phyloP scores from a whole-genome alignment of 2,329 filamentous ascomycete species.

The Colletotrichum spinosum region DNA sequence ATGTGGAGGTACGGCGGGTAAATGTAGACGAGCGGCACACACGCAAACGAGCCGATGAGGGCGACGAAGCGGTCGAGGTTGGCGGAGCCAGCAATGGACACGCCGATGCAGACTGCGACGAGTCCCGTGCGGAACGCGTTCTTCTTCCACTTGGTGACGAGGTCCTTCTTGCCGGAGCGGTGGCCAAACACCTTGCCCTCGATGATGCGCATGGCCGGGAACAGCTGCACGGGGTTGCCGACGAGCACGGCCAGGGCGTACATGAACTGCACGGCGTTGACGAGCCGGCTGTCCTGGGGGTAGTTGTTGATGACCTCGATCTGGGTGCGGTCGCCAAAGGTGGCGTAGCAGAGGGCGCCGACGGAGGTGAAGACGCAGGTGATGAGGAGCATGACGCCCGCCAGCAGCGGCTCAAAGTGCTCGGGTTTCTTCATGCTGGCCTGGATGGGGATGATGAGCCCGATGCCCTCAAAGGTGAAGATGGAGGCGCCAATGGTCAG shows the following conservation, averaged over 20 bases:
- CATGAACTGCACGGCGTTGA: constrained; percentile 80
- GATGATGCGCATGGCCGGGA: constrained; percentile 78
- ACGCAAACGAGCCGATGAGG: constrained; percentile 96
- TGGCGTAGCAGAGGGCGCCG: constrained; percentile 79
- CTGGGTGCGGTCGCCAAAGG: constrained; percentile 75
- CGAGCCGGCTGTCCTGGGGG: constrained; percentile 76
- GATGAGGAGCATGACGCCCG: constrained; percentile 77
- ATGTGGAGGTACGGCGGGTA: constrained; percentile 80
- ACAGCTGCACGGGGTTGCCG: constrained; percentile 80
- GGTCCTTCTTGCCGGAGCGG: constrained; percentile 73
- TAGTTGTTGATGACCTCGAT: constrained; percentile 84
- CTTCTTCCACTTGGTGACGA: constrained; percentile 80
- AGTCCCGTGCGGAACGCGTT: constrained; percentile 71
- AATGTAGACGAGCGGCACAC: constrained; percentile 93
- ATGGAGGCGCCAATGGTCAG: constrained; percentile 80
- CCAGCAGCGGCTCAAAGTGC: constrained; percentile 74
- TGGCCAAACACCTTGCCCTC: constrained; percentile 76
- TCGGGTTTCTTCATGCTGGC: constrained; percentile 87
- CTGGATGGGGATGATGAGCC: constrained; percentile 97
- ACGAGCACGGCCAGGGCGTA: constrained; percentile 81
- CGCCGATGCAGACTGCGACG: constrained; percentile 68
- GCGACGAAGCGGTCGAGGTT: constrained; percentile 93
- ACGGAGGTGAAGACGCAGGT: constrained; percentile 79
- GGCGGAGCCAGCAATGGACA: constrained; percentile 73
- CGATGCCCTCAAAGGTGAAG: constrained; percentile 98